phyloP scores from a whole-genome alignment of 1,284 basidiomycete species.

The Amylostereum areolatum region DNA sequence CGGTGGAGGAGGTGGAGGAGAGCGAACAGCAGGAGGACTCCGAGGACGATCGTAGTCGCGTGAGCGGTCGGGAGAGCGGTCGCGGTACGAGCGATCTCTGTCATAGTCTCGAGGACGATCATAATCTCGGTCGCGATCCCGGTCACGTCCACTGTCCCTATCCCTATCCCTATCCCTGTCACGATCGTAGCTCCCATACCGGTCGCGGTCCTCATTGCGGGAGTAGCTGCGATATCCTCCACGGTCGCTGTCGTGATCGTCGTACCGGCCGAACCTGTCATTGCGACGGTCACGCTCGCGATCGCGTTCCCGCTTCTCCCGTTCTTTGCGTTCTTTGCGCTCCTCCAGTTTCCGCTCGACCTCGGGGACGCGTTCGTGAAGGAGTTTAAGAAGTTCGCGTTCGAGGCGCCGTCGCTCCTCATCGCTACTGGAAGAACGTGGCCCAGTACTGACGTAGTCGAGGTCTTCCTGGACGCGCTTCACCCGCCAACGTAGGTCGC shows the following conservation, averaged over 20 bases:
- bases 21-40: slow-evolving; percentile 41
- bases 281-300: slow-evolving; percentile 85
- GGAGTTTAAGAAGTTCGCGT: slow-evolving; percentile 79
- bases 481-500: slow-evolving; percentile 83
- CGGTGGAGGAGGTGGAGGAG: slow-evolving; percentile 45
- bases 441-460: slow-evolving; percentile 82
- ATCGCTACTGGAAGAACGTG: slow-evolving; percentile 72
- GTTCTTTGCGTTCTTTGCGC: slow-evolving; percentile 69
- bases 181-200: slow-evolving; percentile 18
- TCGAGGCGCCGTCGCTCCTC: slow-evolving; percentile 86
- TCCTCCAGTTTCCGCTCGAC: slow-evolving; percentile 84
- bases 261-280: slow-evolving; percentile 69
- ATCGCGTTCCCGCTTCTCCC: slow-evolving; percentile 75
- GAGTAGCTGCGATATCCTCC: slow-evolving; percentile 30
- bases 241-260: slow-evolving; percentile 35
- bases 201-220: slow-evolving; percentile 16
- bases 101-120: slow-evolving; percentile 30
- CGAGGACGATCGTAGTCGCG: slow-evolving; percentile 32
- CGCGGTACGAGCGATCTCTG: slow-evolving; percentile 20
- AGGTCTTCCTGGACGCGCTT: slow-evolving; percentile 90
- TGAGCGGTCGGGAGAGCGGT: slow-evolving; percentile 29
- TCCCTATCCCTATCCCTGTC: slow-evolving; percentile 18
- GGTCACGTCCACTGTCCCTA: slow-evolving; percentile 11
- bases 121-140: slow-evolving; percentile 24
- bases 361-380: slow-evolving; percentile 91